phyloP scores from a whole-genome alignment of 2,329 filamentous ascomycete genomes.

The Claviceps quebecensis region DNA sequence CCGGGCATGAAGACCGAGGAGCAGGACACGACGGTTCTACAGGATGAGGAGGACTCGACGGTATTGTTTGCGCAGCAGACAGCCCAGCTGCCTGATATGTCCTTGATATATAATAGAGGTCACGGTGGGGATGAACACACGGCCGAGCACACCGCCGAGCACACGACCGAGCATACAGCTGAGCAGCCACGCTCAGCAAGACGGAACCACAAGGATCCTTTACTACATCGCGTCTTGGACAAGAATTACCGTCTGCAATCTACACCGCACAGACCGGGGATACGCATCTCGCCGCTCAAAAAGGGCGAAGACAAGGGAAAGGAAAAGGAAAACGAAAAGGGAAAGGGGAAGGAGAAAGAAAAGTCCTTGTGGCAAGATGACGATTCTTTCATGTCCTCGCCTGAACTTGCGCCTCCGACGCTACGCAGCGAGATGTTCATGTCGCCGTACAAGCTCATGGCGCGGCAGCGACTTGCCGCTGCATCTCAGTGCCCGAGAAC shows the following conservation, averaged over 20 bases:
- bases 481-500: conserved; percentile 44
- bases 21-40: conserved; percentile 20
- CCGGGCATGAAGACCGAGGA: conserved; percentile 35
- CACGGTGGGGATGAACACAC: conserved; percentile 7
- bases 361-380: conserved; percentile 28
- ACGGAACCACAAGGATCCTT: conserved; percentile 48
- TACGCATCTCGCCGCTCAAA: conserved; percentile 33
- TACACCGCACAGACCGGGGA: conserved; percentile 56
- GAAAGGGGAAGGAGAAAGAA: conserved; percentile 16
- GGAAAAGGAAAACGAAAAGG: conserved; percentile 16
- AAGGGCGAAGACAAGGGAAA: conserved; percentile 11
- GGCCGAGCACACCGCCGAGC: too few species aligned
- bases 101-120: conserved; percentile 42
- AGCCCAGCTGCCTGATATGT: conserved; percentile 45
- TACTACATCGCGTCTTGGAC: conserved; percentile 84
- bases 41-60: conserved; percentile 31
- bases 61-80: conserved; percentile 37
- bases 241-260: conserved; percentile 91
- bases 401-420: conserved; percentile 68
- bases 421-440: conserved; percentile 76
- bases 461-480: conserved; percentile 27
- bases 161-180: conserved; percentile 10
- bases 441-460: conserved; percentile 46
- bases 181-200: conserved; percentile 19
- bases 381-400: conserved; percentile 54